Evolutionary conservation across 306 rosid species (phyloP), one percentile per base, ranked within the genome.

Genomic region (Cucumis melo): DNA sequence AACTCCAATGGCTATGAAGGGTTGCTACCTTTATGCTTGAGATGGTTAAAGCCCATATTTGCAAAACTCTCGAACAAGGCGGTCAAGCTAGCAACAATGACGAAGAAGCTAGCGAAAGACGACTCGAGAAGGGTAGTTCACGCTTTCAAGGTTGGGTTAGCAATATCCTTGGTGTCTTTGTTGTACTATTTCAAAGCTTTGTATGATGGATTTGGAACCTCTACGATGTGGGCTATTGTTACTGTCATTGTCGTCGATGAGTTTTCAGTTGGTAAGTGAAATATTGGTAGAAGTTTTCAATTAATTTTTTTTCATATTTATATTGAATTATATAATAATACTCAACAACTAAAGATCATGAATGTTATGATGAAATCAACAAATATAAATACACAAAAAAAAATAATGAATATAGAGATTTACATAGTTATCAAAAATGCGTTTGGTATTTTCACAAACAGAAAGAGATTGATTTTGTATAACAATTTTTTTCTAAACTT

Each of bases 161-260:
- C 98, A 81, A 96, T 93, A 81, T 86, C 98, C 21, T 76, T 93
- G 53, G 97, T 91, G 7, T 93, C 98, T 53, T 83, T 89, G 68
- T 24, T 90, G 32, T 93, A 93, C 82, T 90, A 88, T 42, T 87
- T 82, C 51, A 91, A 85, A 76, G 88, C 90, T 75, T 91, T 93
- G 39, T 93, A 88, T 67, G 86, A 90, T 64, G 93, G 94, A 62
- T 86, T 93, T 48, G 98, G 97, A 63, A 87, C 85, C 48, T 85
- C 96, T 0, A 97, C 92, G 82, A 89, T 93, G 78, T 93, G 97
- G 97, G 97, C 96, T 20, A 88, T 93, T 23, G 78, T 93, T 5
- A 90, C 97, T 0, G 73, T 65, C 16, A 20, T 65, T 10, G 51
- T 65, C 5, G 73, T 65, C 8, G 39, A 38, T 1, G 73, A 65